Percentiles rank a stretch among this genome's conserved stretches.
These are phyloP conservation scores for Trichoderma aggressivum DNA, from an alignment of 2,329 filamentous ascomycete genomes.

Conservation along the genomic window DNA sequence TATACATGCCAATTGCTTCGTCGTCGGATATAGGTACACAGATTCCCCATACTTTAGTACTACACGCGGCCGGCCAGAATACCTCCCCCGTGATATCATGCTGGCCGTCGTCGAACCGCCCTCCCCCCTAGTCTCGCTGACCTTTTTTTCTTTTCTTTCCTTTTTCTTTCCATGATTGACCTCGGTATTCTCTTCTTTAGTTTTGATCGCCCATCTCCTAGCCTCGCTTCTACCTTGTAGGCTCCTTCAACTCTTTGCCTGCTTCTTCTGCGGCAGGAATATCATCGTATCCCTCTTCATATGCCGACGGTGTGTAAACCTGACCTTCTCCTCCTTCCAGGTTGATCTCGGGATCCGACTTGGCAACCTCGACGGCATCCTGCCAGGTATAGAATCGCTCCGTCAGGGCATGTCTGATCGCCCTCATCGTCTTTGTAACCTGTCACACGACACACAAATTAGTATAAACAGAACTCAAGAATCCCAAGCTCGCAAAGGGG, in stretches of 20 bases:
- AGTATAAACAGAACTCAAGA: not conserved
- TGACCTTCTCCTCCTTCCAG: slow-evolving; percentile 46
- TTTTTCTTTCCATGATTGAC: not conserved
- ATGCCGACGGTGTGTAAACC: slow-evolving; percentile 47
- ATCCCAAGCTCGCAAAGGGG: not conserved
- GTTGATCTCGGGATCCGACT: slow-evolving; percentile 64
- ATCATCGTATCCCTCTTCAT: slow-evolving; percentile 33
- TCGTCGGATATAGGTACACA: not conserved
- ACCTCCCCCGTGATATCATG: not conserved
- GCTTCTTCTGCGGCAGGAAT: slow-evolving; percentile 20
- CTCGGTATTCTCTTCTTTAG: not conserved
- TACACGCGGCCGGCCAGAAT: not conserved
- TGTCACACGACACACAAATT: slow-evolving; percentile 36
- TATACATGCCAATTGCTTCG: slow-evolving; percentile 7
- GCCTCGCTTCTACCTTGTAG: not conserved
- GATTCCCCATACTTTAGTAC: not conserved
- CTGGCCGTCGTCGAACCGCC: not conserved
- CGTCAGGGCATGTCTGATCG: slow-evolving; percentile 80
- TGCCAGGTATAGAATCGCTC: slow-evolving; percentile 88
- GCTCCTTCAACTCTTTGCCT: not conserved
- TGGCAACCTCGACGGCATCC: slow-evolving; percentile 65
- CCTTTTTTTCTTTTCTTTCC: not conserved
- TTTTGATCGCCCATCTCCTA: not conserved
- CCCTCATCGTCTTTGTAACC: slow-evolving; percentile 73
- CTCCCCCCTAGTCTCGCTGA: not conserved